Evolutionary conservation across 2,329 filamentous ascomycete genomes (phyloP).

Genomic region (Karstenula rhodostoma): DNA sequence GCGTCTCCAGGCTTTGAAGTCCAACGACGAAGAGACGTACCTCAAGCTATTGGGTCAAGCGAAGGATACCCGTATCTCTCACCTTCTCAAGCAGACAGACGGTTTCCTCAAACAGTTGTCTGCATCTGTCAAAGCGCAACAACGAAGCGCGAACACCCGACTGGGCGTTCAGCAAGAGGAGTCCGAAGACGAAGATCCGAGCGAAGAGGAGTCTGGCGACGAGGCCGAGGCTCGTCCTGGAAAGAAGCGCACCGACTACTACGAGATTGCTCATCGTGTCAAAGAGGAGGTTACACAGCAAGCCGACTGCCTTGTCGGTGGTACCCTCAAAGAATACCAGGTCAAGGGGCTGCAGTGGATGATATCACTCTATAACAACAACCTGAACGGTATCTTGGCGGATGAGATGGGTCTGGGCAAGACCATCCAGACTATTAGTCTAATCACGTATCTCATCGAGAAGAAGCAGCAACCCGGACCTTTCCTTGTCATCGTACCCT

Average conservation of each 20-base stretch:
- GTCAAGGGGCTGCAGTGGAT: conserved; percentile 99
- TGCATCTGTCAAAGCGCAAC: conserved; percentile 91
- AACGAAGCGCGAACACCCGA: conserved; percentile 83
- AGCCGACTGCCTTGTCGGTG: conserved; percentile 86
- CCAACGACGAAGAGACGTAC: conserved; percentile 99
- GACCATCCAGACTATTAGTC: conserved; percentile 97
- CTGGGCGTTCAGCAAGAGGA: conserved; percentile 64
- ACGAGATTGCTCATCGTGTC: conserved; percentile 94
- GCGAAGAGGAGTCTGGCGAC: conserved; percentile 72
- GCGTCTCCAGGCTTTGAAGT: conserved; percentile 97
- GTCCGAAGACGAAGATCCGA: conserved; percentile 57
- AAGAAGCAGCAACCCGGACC: conserved; percentile 91
- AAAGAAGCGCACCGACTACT: conserved; percentile 91
- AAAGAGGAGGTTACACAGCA: conserved; percentile 90
- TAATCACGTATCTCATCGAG: conserved; percentile 97
- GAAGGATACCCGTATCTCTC: conserved; percentile 98
- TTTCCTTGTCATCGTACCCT: conserved; percentile 93
- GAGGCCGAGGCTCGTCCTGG: conserved; percentile 72
- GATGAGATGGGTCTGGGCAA: conserved; percentile 99
- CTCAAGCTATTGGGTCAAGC: conserved; percentile 97
- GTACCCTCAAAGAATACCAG: conserved; percentile 95
- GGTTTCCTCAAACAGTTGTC: conserved; percentile 96
- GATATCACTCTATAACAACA: conserved; percentile 99
- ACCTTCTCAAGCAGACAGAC: conserved; percentile 95
- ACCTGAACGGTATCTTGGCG: conserved; percentile 96